Base-by-base conservation (phyloP, 2,329 filamentous ascomycete species). In the Neofusicoccum ribis region DNA sequence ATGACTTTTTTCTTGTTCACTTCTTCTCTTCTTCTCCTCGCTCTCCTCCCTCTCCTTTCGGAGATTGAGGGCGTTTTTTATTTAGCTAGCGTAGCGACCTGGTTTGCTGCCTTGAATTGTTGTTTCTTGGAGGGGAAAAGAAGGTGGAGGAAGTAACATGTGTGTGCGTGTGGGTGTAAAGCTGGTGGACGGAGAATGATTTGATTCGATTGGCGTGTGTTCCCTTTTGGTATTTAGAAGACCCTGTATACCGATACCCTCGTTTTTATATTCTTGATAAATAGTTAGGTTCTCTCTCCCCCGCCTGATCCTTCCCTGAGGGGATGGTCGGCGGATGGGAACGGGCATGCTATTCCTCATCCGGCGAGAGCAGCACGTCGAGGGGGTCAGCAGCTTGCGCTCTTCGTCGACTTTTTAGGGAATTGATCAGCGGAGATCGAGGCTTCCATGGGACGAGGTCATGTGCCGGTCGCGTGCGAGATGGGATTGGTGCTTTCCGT, bases 221-320 rank as follows among this genome's bases (percentile, higher is more conserved):
- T 36, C 9, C 46, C 39, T 36, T 36, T 36, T 60, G 56, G 56
- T 60, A 60, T 46, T 60, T 47, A 60, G 56, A 60, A 31, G 11
- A 7, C 41, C 31, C 3, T 17, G 56, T 60, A 60, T 60, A 47
- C 41, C 56, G 56, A 60, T 60, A 60, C 56, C 56, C 56, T 60
- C 56, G 56, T 47, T 60, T 47, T 60, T 20, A 5, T 11, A 12
- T 47, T 37, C 34, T 52, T 37, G 50, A 52, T 52, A 52, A 52
- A 52, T 52, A 39, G 5, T 52, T 50, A n/a, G 47, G 47, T 8
- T 50, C 31, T 49, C 14, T 44, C 41, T 14, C 27, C 27, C 27
- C 27, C 27, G 6, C 27, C 27, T 31, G 27, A 31, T 31, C 27
- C 6, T 31, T 31, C 27, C 27, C 27, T 7, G 27, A 31, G 3